These are phyloP conservation scores for Solanum bulbocastanum DNA, from an alignment of 257 asterid genomes.

Conservation along the genomic window DNA sequence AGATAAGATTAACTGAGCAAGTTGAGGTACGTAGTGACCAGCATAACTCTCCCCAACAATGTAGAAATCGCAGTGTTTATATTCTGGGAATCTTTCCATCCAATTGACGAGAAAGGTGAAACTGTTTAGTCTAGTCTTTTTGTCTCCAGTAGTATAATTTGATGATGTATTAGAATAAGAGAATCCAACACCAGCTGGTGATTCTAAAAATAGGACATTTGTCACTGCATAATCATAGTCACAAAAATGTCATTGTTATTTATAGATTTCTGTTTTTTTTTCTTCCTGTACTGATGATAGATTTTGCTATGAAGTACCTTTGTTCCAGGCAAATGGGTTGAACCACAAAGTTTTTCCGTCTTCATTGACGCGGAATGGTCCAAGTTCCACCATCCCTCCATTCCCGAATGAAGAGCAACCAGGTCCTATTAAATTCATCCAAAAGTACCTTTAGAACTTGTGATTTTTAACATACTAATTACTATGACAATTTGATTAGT, in stretches of 20 bases:
- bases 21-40: slow-evolving; percentile 12
- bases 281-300: not conserved
- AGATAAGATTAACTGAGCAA: slow-evolving; percentile 2
- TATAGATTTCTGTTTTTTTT: not conserved
- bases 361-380: slow-evolving; percentile 11
- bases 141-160: slow-evolving; percentile 4
- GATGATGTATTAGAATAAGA: slow-evolving; percentile 13
- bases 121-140: not conserved
- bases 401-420: slow-evolving; percentile 10
- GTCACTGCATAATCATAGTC: not conserved
- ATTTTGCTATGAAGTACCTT: not conserved
- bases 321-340: slow-evolving; percentile 9
- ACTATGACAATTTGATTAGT: not conserved
- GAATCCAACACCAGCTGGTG: slow-evolving; percentile 19
- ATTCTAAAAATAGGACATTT: slow-evolving; percentile 8
- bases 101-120: slow-evolving; percentile 6
- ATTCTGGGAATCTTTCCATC: slow-evolving; percentile 12
- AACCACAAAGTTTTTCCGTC: not conserved
- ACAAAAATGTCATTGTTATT: not conserved
- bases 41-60: slow-evolving; percentile 16
- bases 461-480: not conserved
- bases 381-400: slow-evolving; percentile 13
- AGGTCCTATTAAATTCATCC: slow-evolving; percentile 4
- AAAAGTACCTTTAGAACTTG: not conserved
- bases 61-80: slow-evolving; percentile 4